Percentiles rank a stretch among this genome's conserved stretches.
These are phyloP conservation scores for Xylaria sp. DNA, from an alignment of 495 filamentous ascomycete genomes.

Conservation along the genomic window DNA sequence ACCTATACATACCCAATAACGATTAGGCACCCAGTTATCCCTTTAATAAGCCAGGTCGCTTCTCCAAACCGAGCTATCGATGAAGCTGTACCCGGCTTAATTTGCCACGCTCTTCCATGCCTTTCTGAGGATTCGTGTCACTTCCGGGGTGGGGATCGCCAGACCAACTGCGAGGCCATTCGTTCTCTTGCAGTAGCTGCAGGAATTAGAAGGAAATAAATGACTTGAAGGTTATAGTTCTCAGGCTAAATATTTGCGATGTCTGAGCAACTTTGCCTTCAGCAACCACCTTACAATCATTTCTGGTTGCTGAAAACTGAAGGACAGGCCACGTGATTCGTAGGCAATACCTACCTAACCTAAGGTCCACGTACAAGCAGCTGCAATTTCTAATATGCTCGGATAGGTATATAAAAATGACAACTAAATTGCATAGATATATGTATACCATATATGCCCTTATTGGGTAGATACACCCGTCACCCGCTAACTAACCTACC, in stretches of 20 bases:
- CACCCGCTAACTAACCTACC: too few relatives aligned
- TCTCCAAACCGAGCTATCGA: conserved; percentile 8
- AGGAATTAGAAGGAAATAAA: background rate
- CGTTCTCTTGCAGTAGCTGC: background rate
- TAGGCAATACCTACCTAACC: too few relatives aligned
- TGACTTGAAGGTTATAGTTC: background rate
- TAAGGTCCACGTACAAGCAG: too few relatives aligned
- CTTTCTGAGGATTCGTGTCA: conserved; percentile 30
- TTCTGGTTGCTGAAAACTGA: background rate
- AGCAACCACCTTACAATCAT: background rate
- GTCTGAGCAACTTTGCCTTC: background rate
- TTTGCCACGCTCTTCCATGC: conserved; percentile 28
- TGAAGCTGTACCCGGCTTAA: conserved; percentile 15
- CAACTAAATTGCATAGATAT: background rate
- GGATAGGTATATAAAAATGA: background rate
- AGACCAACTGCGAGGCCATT: conserved; percentile 1
- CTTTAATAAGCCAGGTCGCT: background rate
- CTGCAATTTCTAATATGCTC: background rate
- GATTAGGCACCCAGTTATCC: conserved; percentile 12
- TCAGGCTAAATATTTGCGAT: background rate
- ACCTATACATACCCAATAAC: conserved; percentile 22
- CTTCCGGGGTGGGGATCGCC: conserved; percentile 16
- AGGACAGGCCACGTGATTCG: background rate
- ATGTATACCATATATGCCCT: background rate
- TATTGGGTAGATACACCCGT: background rate